A percentile compares a stretch with the other conserved stretches of the same genome.
phyloP scores from a whole-genome alignment of 2,329 filamentous ascomycete genomes.

The Whalleya microplaca region DNA sequence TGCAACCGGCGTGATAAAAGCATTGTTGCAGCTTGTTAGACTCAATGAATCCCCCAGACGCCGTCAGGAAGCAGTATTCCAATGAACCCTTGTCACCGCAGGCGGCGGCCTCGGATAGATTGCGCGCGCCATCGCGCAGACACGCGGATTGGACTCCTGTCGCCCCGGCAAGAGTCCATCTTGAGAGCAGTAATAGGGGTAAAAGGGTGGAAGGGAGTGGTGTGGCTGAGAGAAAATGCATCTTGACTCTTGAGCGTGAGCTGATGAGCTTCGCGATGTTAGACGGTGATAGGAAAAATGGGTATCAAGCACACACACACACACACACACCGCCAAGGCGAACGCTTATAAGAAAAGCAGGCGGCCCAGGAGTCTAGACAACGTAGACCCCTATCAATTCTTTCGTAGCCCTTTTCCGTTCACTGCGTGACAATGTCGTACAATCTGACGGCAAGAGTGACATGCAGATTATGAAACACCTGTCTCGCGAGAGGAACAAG shows the following conservation, averaged over 20 bases:
- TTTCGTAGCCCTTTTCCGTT: neutral
- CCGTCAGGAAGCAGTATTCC: constrained; percentile 45
- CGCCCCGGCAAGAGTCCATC: constrained; percentile 34
- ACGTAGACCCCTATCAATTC: neutral
- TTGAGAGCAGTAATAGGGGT: constrained; percentile 39
- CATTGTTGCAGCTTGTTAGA: constrained; percentile 43
- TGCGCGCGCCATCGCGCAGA: constrained; percentile 42
- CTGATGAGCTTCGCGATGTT: neutral
- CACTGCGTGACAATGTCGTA: neutral
- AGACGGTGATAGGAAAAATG: neutral
- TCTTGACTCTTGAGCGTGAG: constrained; percentile 19
- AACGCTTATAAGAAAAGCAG: neutral
- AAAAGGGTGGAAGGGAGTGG: constrained; percentile 35
- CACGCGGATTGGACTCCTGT: constrained; percentile 41
- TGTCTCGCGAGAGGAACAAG: neutral
- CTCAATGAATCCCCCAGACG: constrained; percentile 34
- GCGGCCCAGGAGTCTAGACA: neutral
- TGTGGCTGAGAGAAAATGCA: constrained; percentile 18
- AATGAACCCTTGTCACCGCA: constrained; percentile 50
- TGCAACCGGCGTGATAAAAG: constrained; percentile 43
- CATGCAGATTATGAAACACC: neutral
- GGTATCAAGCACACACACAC: no score
- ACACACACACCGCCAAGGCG: neutral
- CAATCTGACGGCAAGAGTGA: neutral
- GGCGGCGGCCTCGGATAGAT: constrained; percentile 45